phyloP scores from a whole-genome alignment of 1,284 basidiomycete species.

The Ustilago tritici region DNA sequence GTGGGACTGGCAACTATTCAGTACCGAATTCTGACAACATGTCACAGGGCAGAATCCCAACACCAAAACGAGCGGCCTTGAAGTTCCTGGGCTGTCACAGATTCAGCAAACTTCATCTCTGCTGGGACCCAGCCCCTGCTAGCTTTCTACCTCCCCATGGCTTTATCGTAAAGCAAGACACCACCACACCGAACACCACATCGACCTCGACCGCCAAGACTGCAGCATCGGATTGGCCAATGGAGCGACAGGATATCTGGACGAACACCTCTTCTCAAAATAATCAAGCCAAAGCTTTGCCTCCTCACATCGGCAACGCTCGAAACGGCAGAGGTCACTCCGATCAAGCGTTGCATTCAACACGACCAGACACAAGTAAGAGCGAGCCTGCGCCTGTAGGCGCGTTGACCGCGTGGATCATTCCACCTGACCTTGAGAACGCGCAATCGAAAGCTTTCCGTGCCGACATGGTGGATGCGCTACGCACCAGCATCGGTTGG shows the following conservation, averaged over 20 bases:
- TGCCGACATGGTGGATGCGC: conserved; percentile 35
- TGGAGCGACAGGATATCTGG: conserved; percentile 58
- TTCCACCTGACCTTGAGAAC: conserved; percentile 15
- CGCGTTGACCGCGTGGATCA: conserved; percentile 14
- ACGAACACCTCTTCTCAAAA: conserved; percentile 47
- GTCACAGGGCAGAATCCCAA: neutral
- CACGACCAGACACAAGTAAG: too few species aligned
- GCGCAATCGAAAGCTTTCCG: conserved; percentile 31
- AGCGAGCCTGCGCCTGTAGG: too few species aligned
- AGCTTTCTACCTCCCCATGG: neutral
- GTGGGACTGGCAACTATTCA: conserved; percentile 27
- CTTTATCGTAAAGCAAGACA: neutral
- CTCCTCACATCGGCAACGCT: conserved; percentile 14
- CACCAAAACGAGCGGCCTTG: conserved; percentile 19
- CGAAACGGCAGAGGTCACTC: neutral
- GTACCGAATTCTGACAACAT: neutral
- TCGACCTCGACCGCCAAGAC: neutral
- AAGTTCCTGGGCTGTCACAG: conserved; percentile 15
- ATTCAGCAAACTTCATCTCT: conserved; percentile 26
- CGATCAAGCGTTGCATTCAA: neutral
- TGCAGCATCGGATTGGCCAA: conserved; percentile 41
- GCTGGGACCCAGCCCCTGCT: conserved; percentile 36
- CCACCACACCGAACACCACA: neutral
- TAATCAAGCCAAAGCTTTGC: conserved; percentile 32
- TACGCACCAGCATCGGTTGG: conserved; percentile 43